phyloP scores from a whole-genome alignment of 768 basidiomycete genomes.

The Tephrocybe sp. region DNA sequence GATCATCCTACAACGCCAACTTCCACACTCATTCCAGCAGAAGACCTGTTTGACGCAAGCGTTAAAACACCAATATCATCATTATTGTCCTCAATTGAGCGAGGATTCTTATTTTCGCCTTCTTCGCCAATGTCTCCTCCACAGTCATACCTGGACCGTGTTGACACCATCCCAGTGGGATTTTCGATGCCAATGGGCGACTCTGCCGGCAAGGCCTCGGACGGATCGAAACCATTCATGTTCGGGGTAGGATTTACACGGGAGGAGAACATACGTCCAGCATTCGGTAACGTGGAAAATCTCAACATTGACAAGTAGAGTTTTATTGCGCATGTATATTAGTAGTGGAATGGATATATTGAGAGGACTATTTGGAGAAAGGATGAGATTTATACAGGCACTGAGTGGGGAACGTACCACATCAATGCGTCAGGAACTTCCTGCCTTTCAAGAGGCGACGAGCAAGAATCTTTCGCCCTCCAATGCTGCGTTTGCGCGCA shows the following conservation, averaged over 20 bases:
- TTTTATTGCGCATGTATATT: background rate
- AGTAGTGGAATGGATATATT: background rate
- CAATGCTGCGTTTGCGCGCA: constrained; percentile 61
- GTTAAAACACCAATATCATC: constrained; percentile 64
- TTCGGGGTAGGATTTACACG: constrained; percentile 10
- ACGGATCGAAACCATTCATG: constrained; percentile 9
- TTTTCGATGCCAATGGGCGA: constrained; percentile 13
- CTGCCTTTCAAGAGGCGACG: constrained; percentile 76
- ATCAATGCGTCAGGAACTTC: constrained; percentile 74
- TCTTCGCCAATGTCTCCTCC: constrained; percentile 60
- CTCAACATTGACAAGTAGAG: constrained; percentile 16
- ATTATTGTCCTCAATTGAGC: constrained; percentile 60
- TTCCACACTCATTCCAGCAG: constrained; percentile 2
- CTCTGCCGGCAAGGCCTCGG: constrained; percentile 8
- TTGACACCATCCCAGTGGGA: constrained; percentile 12
- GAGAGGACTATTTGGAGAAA: background rate
- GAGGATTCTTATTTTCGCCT: constrained; percentile 66
- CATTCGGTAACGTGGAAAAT: constrained; percentile 19
- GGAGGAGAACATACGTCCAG: constrained; percentile 12
- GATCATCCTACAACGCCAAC: constrained; percentile 7
- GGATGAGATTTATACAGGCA: background rate
- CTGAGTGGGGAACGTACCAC: background rate
- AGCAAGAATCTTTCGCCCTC: constrained; percentile 70
- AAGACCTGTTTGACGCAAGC: constrained; percentile 2
- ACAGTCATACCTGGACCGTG: constrained; percentile 33